Evolutionary conservation across 2,329 filamentous ascomycete species (phyloP).

Genomic region (Ploettnerulaceae sp.): DNA sequence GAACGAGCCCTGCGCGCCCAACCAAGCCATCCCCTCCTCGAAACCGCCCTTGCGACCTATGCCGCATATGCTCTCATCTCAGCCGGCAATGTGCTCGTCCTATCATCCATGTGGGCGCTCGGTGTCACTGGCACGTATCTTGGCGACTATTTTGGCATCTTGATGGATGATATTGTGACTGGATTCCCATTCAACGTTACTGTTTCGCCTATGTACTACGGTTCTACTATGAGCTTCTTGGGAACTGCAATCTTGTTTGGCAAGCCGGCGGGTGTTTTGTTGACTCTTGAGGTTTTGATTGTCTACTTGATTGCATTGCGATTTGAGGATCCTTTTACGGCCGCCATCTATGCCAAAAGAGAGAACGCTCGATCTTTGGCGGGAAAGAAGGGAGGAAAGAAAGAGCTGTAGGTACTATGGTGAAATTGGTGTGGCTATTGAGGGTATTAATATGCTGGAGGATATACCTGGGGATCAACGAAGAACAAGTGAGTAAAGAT

Average conservation of each 20-base stretch:
- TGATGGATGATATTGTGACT: slow-evolving; percentile 93
- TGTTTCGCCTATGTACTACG: slow-evolving; percentile 93
- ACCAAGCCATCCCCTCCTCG: slow-evolving; percentile 70
- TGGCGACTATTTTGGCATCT: slow-evolving; percentile 96
- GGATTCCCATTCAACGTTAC: slow-evolving; percentile 94
- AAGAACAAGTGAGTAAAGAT: slow-evolving; percentile 2
- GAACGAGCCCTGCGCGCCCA: slow-evolving; percentile 73
- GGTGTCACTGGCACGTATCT: slow-evolving; percentile 95
- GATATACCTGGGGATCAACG: neutral
- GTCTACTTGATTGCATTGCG: slow-evolving; percentile 76
- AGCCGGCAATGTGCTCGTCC: slow-evolving; percentile 75
- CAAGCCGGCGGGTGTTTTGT: slow-evolving; percentile 76
- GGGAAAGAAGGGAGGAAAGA: slow-evolving; percentile 28
- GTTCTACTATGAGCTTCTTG: slow-evolving; percentile 86
- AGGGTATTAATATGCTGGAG: too few relatives aligned
- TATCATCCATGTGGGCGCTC: slow-evolving; percentile 85
- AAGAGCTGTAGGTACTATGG: neutral
- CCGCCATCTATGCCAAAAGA: slow-evolving; percentile 85
- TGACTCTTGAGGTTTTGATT: slow-evolving; percentile 69
- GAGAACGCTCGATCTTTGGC: slow-evolving; percentile 48
- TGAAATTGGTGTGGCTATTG: neutral
- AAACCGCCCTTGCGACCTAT: slow-evolving; percentile 53
- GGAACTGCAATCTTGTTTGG: slow-evolving; percentile 80
- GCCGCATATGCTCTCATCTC: slow-evolving; percentile 68
- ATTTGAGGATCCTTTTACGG: slow-evolving; percentile 94